A percentile compares a stretch with the other conserved stretches of the same genome.
Conservation (phyloP, 2,329 filamentous ascomycete species). For the Graphium sp. region DNA sequence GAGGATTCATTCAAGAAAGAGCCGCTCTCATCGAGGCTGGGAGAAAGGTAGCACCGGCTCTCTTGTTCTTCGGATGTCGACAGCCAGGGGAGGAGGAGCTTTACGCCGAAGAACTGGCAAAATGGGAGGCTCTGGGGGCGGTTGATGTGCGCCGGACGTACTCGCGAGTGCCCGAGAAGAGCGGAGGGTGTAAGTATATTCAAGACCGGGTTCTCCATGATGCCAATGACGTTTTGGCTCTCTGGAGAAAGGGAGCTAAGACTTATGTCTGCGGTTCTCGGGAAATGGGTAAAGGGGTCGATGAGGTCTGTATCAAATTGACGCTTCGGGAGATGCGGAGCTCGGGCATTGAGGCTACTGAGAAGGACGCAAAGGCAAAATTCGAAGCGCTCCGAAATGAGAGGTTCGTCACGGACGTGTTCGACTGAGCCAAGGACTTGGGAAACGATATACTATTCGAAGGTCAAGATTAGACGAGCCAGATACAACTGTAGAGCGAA, state of each 20-base stretch:
- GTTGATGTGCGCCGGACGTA: slow-evolving; percentile 46
- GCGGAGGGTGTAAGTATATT: slow-evolving; percentile 29
- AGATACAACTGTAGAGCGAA: no score
- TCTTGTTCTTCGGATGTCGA: slow-evolving; percentile 52
- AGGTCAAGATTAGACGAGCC: no score
- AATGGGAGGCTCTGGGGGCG: slow-evolving; percentile 42
- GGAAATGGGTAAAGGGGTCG: slow-evolving; percentile 28
- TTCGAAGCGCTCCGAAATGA: slow-evolving; percentile 33
- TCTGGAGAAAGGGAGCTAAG: slow-evolving; percentile 29
- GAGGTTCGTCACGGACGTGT: slow-evolving; percentile 43
- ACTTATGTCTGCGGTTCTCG: slow-evolving; percentile 50
- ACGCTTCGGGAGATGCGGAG: slow-evolving; percentile 15
- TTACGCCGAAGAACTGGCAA: slow-evolving; percentile 38
- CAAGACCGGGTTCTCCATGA: slow-evolving; percentile 24
- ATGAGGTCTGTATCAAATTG: slow-evolving; percentile 18
- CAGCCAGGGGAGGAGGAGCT: slow-evolving; percentile 36
- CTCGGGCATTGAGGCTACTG: slow-evolving; percentile 13
- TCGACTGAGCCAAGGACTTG: no score
- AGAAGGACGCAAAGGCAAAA: slow-evolving; percentile 25
- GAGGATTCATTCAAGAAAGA: slow-evolving; percentile 46
- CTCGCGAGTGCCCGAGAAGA: slow-evolving; percentile 18
- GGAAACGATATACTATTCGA: no score
- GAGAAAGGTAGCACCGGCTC: slow-evolving; percentile 35
- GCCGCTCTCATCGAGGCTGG: slow-evolving; percentile 31
- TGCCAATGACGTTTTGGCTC: slow-evolving; percentile 14